A percentile compares a stretch with the other conserved stretches of the same genome.
Evolutionary conservation across 345 rosid species (phyloP).

Genomic region (Boechera retrofracta): DNA sequence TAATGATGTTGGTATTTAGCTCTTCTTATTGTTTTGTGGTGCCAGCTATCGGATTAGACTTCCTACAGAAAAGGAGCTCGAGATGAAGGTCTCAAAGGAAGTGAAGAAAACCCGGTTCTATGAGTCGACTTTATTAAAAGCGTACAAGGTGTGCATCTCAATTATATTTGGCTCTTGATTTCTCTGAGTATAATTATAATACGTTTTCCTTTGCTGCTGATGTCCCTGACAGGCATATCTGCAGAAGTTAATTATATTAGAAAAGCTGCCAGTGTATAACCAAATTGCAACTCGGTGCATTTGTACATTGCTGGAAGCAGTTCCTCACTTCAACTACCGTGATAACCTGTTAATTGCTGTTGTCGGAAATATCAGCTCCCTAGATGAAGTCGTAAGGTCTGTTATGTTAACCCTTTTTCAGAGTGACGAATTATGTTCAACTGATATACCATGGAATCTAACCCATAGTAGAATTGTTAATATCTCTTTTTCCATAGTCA

Average conservation of each 20-base stretch:
- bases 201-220: conserved; percentile 18
- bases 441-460: conserved; percentile 21
- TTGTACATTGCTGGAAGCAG: conserved; percentile 81
- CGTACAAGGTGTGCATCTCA: conserved; percentile 70
- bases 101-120: conserved; percentile 85
- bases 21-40: conserved; percentile 20
- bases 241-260: conserved; percentile 64
- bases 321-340: conserved; percentile 88
- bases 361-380: conserved; percentile 73
- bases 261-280: conserved; percentile 62
- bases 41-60: conserved; percentile 93
- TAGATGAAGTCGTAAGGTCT: conserved; percentile 84
- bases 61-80: conserved; percentile 95
- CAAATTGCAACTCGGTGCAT: conserved; percentile 76
- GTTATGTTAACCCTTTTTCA: conserved; percentile 25
- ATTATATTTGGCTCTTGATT: background rate
- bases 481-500: conserved; percentile 5
- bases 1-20: conserved; percentile 5
- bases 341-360: conserved; percentile 74
- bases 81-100: conserved; percentile 97
- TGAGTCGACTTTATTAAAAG: conserved; percentile 80
- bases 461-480: conserved; percentile 12
- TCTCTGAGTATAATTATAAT: conserved; percentile 10
- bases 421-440: background rate
- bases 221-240: conserved; percentile 68